These are phyloP conservation scores for Artemisia annua DNA, from an alignment of 129 eudicot genomes.

Conservation along the genomic window DNA sequence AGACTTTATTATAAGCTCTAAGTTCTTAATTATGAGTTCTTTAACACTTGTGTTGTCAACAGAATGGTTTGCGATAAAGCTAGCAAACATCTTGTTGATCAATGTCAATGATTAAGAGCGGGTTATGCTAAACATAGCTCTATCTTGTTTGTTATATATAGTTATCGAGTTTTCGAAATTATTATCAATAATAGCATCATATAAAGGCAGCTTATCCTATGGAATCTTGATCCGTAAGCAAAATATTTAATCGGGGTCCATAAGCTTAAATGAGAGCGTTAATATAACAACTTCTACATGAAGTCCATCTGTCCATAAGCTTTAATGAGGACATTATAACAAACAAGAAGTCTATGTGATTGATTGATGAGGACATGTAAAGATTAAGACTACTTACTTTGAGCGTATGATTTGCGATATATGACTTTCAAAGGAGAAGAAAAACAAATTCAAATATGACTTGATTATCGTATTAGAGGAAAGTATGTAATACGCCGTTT, in stretches of 20 bases:
- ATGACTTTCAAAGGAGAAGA: not conserved
- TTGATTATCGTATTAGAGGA: no score
- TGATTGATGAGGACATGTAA: conserved; percentile 12
- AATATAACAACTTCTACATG: no score
- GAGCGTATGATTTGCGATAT: not conserved
- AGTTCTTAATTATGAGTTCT: no score
- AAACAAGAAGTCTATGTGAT: conserved; percentile 4
- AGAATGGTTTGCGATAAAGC: no score
- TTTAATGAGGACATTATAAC: not conserved
- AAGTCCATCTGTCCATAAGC: conserved; percentile 11
- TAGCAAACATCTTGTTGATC: no score
- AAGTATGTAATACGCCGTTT: no score
- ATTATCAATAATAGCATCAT: no score
- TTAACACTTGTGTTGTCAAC: no score
- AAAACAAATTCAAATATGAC: not conserved
- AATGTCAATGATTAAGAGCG: no score
- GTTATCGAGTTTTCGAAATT: not conserved
- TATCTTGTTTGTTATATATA: not conserved
- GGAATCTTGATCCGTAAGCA: conserved; percentile 14
- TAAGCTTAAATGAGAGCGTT: not conserved
- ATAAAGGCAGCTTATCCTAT: not conserved
- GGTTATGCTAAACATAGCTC: no score
- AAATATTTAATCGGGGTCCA: conserved; percentile 23
- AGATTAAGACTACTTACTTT: not conserved
- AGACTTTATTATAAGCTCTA: no score